These are phyloP conservation scores for Lizonia empirigonia DNA, from an alignment of 2,329 filamentous ascomycete genomes.

Conservation along the genomic window DNA sequence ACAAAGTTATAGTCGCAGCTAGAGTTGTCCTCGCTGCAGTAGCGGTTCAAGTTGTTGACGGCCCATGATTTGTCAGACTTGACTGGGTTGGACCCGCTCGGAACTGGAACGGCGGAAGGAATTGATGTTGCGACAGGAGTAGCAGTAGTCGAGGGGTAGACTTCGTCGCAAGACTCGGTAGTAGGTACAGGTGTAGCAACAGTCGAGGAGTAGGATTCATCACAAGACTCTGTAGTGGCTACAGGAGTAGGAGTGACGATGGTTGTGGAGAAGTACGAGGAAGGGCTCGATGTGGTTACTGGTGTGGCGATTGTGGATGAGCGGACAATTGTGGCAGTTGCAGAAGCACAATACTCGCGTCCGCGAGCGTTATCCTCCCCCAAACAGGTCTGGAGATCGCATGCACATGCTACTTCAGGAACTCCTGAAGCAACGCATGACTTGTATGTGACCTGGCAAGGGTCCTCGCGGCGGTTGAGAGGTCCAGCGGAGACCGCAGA, in stretches of 20 bases:
- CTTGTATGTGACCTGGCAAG: conserved; percentile 16
- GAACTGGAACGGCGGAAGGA: background rate
- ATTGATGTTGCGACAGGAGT: conserved; percentile 2
- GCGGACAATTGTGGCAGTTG: conserved; percentile 13
- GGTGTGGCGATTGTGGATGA: background rate
- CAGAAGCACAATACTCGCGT: conserved; percentile 18
- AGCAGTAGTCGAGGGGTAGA: conserved; percentile 6
- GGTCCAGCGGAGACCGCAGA: conserved; percentile 14
- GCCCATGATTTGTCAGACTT: conserved; percentile 22
- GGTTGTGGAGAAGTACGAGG: conserved; percentile 9
- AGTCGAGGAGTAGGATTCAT: background rate
- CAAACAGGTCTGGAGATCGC: conserved; percentile 12
- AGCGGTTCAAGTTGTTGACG: conserved; percentile 17
- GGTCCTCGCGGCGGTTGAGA: conserved; percentile 9
- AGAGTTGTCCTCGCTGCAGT: conserved; percentile 21
- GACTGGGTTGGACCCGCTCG: conserved; percentile 12
- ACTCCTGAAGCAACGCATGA: conserved; percentile 17
- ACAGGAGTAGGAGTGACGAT: background rate
- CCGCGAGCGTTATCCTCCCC: conserved; percentile 18
- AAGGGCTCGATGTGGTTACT: conserved; percentile 1
- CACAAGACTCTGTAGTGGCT: conserved; percentile 3
- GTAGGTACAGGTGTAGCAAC: conserved; percentile 1
- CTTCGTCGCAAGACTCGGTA: conserved; percentile 4
- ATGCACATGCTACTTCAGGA: conserved; percentile 18
- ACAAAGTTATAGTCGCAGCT: conserved; percentile 28